Percentiles rank a stretch among this genome's conserved stretches.
These are phyloP conservation scores for Fusarium xylarioides DNA, from an alignment of 2,329 filamentous ascomycete species.

Conservation along the genomic window DNA sequence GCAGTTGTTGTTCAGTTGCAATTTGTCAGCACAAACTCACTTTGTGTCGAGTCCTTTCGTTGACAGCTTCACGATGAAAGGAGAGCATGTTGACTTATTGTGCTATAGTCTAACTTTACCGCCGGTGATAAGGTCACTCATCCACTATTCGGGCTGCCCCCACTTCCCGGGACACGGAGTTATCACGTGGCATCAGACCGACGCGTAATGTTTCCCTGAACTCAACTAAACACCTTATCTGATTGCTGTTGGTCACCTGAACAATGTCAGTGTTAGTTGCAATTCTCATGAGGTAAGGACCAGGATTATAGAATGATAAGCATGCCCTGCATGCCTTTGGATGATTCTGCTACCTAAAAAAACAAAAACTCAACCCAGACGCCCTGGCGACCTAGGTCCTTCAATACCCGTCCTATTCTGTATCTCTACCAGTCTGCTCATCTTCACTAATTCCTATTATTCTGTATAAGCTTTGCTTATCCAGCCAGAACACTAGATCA, in stretches of 20 bases:
- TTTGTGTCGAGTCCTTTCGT: neutral
- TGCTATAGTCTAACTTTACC: neutral
- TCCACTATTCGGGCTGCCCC: too few species aligned
- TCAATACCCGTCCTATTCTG: neutral
- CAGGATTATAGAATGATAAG: neutral
- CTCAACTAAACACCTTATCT: neutral
- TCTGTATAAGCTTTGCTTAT: too few species aligned
- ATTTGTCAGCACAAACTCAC: neutral
- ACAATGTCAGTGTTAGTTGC: too few species aligned
- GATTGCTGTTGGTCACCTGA: neutral
- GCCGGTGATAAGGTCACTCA: neutral
- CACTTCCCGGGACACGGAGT: too few species aligned
- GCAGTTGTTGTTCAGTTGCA: neutral
- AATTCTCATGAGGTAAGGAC: neutral
- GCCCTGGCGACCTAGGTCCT: accelerated
- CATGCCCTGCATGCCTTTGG: neutral
- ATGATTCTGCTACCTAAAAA: neutral
- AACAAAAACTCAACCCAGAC: neutral
- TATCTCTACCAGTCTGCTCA: neutral
- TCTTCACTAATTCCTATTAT: too few species aligned
- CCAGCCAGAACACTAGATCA: neutral
- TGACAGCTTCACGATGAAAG: neutral
- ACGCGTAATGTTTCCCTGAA: neutral
- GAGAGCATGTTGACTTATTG: neutral
- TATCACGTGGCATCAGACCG: too few species aligned